Evolutionary conservation across 2,329 filamentous ascomycete species (phyloP).

Genomic region (Curvularia sp.): DNA sequence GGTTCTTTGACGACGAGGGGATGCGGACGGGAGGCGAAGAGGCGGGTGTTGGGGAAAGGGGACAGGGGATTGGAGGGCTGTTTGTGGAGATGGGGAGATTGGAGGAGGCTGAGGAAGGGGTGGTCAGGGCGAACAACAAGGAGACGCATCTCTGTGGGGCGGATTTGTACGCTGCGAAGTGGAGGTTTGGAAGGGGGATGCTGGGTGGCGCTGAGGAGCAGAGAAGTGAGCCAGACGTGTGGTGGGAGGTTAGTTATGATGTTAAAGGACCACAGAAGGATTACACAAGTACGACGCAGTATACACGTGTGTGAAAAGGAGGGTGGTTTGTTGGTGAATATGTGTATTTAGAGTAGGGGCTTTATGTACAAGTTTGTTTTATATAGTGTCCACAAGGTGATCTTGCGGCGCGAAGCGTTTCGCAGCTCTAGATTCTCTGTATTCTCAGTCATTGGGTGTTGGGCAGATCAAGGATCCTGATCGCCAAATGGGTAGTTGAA

Average conservation of each 20-base stretch:
- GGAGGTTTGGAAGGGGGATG: slow-evolving; percentile 65
- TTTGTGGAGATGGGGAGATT: slow-evolving; percentile 73
- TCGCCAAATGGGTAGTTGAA: slow-evolving; percentile 96
- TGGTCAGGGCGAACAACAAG: slow-evolving; percentile 56
- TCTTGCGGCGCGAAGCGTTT: neutral
- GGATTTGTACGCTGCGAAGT: slow-evolving; percentile 74
- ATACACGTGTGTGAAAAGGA: slow-evolving; percentile 23
- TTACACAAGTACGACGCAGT: slow-evolving; percentile 49
- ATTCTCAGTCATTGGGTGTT: neutral
- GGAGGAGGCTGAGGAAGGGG: neutral
- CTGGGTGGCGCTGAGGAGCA: neutral
- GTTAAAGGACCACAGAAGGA: slow-evolving; percentile 52
- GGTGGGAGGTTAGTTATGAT: slow-evolving; percentile 50
- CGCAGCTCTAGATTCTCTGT: neutral
- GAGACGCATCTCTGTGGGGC: slow-evolving; percentile 74
- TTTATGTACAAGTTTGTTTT: neutral
- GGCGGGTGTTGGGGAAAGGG: slow-evolving; percentile 16
- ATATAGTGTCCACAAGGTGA: neutral
- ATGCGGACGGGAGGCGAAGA: neutral
- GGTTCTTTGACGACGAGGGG: slow-evolving; percentile 29
- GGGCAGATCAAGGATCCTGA: slow-evolving; percentile 32
- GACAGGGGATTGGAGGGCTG: slow-evolving; percentile 69
- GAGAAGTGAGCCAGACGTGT: slow-evolving; percentile 18
- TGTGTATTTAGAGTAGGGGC: neutral
- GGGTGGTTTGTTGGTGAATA: neutral